A percentile compares a stretch with the other conserved stretches of the same genome.
Conservation (phyloP, 352 stramenopile genomes). For the Phytopythium aichiense region DNA sequence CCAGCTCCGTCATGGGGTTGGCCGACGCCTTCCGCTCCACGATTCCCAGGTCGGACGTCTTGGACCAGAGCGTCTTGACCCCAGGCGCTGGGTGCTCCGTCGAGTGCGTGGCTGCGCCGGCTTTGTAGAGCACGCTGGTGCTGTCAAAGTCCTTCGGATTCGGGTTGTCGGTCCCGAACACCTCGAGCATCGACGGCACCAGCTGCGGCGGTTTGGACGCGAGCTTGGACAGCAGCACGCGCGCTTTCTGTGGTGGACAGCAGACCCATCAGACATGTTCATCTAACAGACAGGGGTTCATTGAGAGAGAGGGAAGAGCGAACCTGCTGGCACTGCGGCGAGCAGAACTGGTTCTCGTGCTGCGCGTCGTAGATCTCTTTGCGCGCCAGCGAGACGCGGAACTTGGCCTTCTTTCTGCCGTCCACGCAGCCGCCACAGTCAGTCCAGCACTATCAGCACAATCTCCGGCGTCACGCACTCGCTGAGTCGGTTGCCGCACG, state of each 20-base stretch:
- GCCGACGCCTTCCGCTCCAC: slow-evolving; percentile 43
- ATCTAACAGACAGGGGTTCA: too few species aligned
- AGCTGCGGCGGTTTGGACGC: slow-evolving; percentile 76
- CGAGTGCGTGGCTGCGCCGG: slow-evolving; percentile 2
- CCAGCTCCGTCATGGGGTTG: slow-evolving; percentile 25
- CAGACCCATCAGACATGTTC: too few species aligned
- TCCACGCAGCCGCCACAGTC: background rate
- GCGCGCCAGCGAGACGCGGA: slow-evolving; percentile 64
- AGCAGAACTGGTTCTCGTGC: slow-evolving; percentile 83
- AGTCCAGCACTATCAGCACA: background rate
- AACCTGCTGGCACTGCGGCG: slow-evolving; percentile 61
- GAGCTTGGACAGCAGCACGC: slow-evolving; percentile 54
- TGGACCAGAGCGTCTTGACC: slow-evolving; percentile 69
- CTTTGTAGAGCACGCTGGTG: slow-evolving; percentile 14
- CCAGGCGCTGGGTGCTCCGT: slow-evolving; percentile 21
- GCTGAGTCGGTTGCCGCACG: slow-evolving; percentile 49
- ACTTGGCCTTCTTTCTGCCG: slow-evolving; percentile 55
- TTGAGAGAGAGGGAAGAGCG: background rate
- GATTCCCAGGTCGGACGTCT: slow-evolving; percentile 64
- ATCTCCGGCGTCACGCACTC: slow-evolving; percentile 24
- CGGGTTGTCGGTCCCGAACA: slow-evolving; percentile 76
- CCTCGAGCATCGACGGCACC: slow-evolving; percentile 67
- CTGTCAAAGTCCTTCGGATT: slow-evolving; percentile 65
- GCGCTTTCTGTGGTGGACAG: slow-evolving; percentile 48
- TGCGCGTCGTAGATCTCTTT: slow-evolving; percentile 80